Conservation (phyloP, 2,329 filamentous ascomycete species). For the Aureobasidium pullulans region DNA sequence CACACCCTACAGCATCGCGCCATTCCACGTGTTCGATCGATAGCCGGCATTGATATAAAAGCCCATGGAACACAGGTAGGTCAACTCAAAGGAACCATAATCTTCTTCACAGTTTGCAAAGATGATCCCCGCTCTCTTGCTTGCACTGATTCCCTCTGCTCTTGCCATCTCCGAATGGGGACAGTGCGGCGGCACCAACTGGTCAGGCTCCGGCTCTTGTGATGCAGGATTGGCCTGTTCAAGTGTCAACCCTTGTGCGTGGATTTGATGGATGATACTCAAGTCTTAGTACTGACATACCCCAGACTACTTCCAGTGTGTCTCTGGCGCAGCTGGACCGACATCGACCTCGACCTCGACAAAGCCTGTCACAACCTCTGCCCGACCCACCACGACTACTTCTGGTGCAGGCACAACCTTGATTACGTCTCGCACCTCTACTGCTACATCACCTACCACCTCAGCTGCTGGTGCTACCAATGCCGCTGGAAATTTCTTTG, state of each 20-base stretch:
- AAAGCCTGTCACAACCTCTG: constrained; percentile 16
- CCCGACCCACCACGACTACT: constrained; percentile 9
- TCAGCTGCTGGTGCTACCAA: constrained; percentile 26
- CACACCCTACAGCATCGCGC: neutral
- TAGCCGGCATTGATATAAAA: neutral
- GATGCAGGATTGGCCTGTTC: constrained; percentile 18
- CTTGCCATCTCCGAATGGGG: constrained; percentile 16
- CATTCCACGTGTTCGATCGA: neutral
- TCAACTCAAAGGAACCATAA: neutral
- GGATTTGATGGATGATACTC: neutral
- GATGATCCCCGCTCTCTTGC: constrained; percentile 6
- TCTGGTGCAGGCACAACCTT: neutral
- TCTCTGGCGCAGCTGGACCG: constrained; percentile 20
- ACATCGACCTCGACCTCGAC: constrained; percentile 22
- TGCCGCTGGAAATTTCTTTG: constrained; percentile 43
- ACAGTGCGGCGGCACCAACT: constrained; percentile 17
- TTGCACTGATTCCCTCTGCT: constrained; percentile 16
- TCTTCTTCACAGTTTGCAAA: neutral
- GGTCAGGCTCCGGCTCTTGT: constrained; percentile 18
- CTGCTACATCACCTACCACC: constrained; percentile 13
- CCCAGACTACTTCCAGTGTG: constrained; percentile 23
- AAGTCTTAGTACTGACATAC: neutral
- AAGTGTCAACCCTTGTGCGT: constrained; percentile 19
- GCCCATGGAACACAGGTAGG: neutral
- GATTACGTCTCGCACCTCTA: neutral